These are phyloP conservation scores for Ophiorrhiza pumila DNA, from an alignment of 257 asterid species.

Conservation along the genomic window DNA sequence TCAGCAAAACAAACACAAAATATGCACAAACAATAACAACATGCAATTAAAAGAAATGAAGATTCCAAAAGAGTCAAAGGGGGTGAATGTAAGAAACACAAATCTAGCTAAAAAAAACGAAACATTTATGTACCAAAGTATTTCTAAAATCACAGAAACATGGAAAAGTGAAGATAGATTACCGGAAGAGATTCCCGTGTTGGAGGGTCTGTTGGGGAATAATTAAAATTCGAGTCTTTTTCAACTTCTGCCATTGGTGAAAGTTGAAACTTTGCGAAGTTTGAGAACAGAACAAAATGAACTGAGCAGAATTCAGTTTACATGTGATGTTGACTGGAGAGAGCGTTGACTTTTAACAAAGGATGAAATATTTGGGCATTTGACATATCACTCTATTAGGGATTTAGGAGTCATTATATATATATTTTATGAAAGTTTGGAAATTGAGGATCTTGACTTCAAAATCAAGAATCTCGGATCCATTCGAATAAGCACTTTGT, in stretches of 20 bases:
- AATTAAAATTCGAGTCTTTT: not conserved
- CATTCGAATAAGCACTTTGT: no score
- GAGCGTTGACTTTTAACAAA: no score
- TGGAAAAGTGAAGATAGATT: not conserved
- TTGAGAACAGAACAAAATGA: no score
- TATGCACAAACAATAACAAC: not conserved
- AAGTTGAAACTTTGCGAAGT: not conserved
- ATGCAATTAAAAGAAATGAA: not conserved
- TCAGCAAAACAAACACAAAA: not conserved
- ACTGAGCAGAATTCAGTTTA: not conserved
- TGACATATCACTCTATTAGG: no score
- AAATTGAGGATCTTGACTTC: no score
- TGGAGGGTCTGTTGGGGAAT: slow-evolving; percentile 4
- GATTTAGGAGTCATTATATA: no score
- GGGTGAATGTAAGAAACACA: not conserved
- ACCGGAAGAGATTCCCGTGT: slow-evolving; percentile 13
- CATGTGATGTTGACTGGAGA: no score
- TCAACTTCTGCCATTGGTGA: slow-evolving; percentile 12
- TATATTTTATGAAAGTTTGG: no score
- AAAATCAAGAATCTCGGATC: no score
- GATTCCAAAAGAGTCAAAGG: not conserved
- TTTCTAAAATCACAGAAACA: not conserved
- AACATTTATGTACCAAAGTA: not conserved
- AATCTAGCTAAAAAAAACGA: no score
- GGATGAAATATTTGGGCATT: no score